phyloP scores from a whole-genome alignment of 352 stramenopile genomes.

The Aphanomyces euteiches region DNA sequence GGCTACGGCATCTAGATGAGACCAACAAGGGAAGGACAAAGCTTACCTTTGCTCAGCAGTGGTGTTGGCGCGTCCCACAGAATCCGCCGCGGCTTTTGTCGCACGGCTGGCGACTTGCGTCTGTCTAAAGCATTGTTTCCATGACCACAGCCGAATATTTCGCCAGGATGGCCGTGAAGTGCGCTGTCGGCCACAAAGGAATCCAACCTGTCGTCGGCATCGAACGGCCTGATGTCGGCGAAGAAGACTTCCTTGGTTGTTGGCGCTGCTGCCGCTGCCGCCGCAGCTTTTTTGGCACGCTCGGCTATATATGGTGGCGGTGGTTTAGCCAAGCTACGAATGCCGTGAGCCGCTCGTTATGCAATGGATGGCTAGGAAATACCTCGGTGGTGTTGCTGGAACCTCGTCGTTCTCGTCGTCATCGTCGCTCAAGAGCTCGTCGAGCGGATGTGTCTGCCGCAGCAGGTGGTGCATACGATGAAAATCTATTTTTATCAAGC shows the following conservation, averaged over 20 bases:
- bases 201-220: background rate
- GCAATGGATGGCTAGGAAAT: background rate
- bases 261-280: no score
- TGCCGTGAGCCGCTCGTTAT: background rate
- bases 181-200: no score
- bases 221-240: conserved; percentile 15
- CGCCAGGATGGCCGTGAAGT: no score
- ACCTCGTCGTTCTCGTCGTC: background rate
- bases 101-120: background rate
- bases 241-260: background rate
- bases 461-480: no score
- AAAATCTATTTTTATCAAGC: no score
- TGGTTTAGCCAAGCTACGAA: no score
- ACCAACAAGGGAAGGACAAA: background rate
- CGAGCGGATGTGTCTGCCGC: background rate
- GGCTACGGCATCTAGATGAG: conserved; percentile 3
- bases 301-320: no score
- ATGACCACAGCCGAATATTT: background rate
- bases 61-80: conserved; percentile 19
- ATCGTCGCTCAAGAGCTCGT: conserved; percentile 26
- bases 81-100: background rate
- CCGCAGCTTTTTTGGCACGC: background rate
- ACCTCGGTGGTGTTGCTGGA: background rate
- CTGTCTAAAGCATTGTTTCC: background rate
- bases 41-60: background rate